Base-by-base conservation (phyloP, 2,329 filamentous ascomycete genomes). In the Ophiostoma perfectum region DNA sequence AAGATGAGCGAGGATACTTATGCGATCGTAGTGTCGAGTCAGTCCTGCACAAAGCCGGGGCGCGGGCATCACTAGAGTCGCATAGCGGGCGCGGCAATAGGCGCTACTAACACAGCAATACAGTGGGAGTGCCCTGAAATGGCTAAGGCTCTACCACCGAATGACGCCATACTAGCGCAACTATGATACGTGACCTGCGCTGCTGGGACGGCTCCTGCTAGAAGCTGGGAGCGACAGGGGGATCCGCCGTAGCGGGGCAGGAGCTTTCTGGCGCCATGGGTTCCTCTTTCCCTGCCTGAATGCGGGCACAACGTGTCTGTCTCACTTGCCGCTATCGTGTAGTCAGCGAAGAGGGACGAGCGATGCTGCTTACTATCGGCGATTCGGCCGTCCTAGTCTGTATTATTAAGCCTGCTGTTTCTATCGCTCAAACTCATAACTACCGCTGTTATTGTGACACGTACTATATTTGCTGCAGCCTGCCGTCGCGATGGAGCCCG, bases 151-250 rank as follows among this genome's bases (percentile, higher is more conserved):
- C 27, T 62, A 62, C 60, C 67, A 52, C 68, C 49, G 62, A 52
- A 69, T 69, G 68, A 69, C 68, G 68, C 68, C 68, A 69, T 69
- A 67, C 65, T 69, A 69, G 68, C 65, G 68, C 62, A 41, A 42
- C 62, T 62, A 39, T 18, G 27, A 27, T 27, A 27, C 27, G n/a
- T n/a, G n/a, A n/a, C n/a, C n/a, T n/a, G n/a, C n/a, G n/a, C n/a
- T n/a, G n/a, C 27, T 27, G 27, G 27, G 27, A 27, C 27, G 27
- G 1, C 2, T 27, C 27, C 2, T 27, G 27, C 27, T 55, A 55
- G 49, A 52, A 27, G 27, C 27, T 27, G 27, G 27, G 27, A 27
- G 27, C 49, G 49, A 55, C 49, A 55, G 49, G 49, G 49, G 49
- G 18, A 55, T 55, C 49, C 49, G 49, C 49, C 18, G 49, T 11